These are phyloP conservation scores for Cyathus striatus DNA, from an alignment of 768 basidiomycete species.

Conservation along the genomic window DNA sequence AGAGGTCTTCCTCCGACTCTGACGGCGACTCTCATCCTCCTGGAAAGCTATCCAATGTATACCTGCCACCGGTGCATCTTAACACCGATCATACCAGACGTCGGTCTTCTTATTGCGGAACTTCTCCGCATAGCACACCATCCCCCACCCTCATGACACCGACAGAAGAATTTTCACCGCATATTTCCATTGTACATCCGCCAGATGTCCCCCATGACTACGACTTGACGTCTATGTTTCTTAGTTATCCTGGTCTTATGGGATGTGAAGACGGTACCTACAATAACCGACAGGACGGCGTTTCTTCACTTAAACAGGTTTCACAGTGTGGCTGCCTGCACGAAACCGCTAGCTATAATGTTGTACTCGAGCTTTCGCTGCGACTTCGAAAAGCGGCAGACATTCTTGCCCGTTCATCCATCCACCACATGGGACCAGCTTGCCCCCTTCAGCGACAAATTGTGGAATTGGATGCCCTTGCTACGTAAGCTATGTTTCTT, in stretches of 20 bases:
- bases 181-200: slow-evolving; percentile 18
- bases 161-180: slow-evolving; percentile 35
- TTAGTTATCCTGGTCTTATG: slow-evolving; percentile 25
- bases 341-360: slow-evolving; percentile 48
- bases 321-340: slow-evolving; percentile 55
- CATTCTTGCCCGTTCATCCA: slow-evolving; percentile 42
- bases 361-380: slow-evolving; percentile 62
- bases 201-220: slow-evolving; percentile 27
- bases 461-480: slow-evolving; percentile 42
- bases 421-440: slow-evolving; percentile 28
- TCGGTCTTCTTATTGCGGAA: slow-evolving; percentile 18
- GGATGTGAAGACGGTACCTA: slow-evolving; percentile 16
- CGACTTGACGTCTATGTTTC: slow-evolving; percentile 36
- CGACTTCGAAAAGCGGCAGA: slow-evolving; percentile 56
- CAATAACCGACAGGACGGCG: slow-evolving; percentile 13
- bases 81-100: slow-evolving; percentile 21
- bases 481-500: slow-evolving; percentile 35
- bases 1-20: slow-evolving; percentile 9
- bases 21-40: slow-evolving; percentile 8
- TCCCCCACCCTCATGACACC: slow-evolving; percentile 40
- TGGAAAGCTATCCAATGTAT: slow-evolving; percentile 10
- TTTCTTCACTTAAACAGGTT: slow-evolving; percentile 20
- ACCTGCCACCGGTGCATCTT: slow-evolving; percentile 12
- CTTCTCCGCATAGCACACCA: slow-evolving; percentile 29
- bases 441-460: slow-evolving; percentile 31